Evolutionary conservation across 257 asterid genomes (phyloP).

Genomic region (Solanum pennellii): DNA sequence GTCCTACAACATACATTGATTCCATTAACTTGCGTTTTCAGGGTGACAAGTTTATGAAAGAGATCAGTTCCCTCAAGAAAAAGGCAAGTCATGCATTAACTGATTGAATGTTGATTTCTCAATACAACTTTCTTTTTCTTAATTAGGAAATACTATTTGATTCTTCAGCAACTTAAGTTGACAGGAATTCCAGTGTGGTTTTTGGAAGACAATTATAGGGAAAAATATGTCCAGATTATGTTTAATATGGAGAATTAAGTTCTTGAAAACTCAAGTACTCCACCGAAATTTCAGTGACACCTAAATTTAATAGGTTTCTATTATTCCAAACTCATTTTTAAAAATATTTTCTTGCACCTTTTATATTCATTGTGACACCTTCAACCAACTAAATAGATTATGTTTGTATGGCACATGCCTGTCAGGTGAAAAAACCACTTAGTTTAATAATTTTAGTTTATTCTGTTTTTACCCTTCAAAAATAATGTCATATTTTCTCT

Average conservation of each 20-base stretch:
- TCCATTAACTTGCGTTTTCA: conserved; percentile 17
- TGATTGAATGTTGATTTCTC: neutral
- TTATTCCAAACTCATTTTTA: neutral
- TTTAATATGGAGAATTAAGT: neutral
- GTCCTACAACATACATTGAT: neutral
- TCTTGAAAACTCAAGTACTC: neutral
- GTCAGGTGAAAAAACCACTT: no score
- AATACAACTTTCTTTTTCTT: neutral
- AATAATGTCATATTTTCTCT: neutral
- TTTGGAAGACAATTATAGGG: neutral
- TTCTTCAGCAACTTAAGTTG: neutral
- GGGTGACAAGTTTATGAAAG: conserved; percentile 40
- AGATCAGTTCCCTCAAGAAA: conserved; percentile 41
- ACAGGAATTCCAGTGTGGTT: neutral
- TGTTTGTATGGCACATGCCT: neutral
- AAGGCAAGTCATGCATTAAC: conserved; percentile 37
- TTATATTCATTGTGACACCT: neutral
- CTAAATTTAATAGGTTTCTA: no score
- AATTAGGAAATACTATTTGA: neutral
- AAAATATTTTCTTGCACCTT: no score
- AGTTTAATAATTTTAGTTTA: neutral
- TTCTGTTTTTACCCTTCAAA: neutral
- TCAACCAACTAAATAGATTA: neutral
- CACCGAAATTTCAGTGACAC: neutral
- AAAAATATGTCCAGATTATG: neutral